Evolutionary conservation across 1,284 basidiomycete species (phyloP).

Genomic region (Polyporus tsugae): DNA sequence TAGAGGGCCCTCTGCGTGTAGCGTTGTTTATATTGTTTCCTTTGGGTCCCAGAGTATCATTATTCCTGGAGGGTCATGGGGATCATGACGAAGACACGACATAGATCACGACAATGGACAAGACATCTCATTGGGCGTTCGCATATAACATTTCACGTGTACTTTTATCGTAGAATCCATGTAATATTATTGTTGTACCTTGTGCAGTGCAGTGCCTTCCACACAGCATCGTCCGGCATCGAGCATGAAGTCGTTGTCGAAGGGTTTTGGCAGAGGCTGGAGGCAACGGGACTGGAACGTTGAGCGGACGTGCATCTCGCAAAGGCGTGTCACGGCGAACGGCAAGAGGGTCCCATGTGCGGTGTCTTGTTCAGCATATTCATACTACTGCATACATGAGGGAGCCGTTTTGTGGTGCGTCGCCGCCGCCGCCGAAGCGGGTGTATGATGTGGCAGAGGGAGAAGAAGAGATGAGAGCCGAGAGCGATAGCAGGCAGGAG

Average conservation of each 20-base stretch:
- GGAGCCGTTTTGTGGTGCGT: conserved; percentile 28
- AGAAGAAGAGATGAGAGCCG: conserved; percentile 20
- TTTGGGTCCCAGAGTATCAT: not conserved
- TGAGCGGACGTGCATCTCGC: not conserved
- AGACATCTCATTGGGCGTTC: conserved; percentile 9
- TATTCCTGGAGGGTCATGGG: not conserved
- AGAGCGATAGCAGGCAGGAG: conserved; percentile 24
- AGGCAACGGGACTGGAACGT: no score
- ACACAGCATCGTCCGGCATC: not conserved
- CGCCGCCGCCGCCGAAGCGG: conserved; percentile 12
- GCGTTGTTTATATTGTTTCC: conserved; percentile 5
- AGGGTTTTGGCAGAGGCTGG: not conserved
- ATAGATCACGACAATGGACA: conserved; percentile 18
- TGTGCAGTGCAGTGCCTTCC: not conserved
- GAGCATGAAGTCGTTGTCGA: not conserved
- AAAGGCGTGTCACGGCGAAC: not conserved
- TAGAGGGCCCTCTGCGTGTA: conserved; percentile 13
- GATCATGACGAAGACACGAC: not conserved
- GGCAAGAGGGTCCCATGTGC: conserved; percentile 27
- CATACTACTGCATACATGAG: conserved; percentile 40
- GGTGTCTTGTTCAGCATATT: conserved; percentile 36
- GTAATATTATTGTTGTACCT: conserved; percentile 15
- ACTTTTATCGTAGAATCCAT: conserved; percentile 12
- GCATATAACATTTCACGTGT: conserved; percentile 5
- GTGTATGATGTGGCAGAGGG: conserved; percentile 7